Evolutionary conservation across 148 eudicot species (phyloP), one percentile per base, ranked within the genome.

Genomic region (Fagopyrum esculentum): DNA sequence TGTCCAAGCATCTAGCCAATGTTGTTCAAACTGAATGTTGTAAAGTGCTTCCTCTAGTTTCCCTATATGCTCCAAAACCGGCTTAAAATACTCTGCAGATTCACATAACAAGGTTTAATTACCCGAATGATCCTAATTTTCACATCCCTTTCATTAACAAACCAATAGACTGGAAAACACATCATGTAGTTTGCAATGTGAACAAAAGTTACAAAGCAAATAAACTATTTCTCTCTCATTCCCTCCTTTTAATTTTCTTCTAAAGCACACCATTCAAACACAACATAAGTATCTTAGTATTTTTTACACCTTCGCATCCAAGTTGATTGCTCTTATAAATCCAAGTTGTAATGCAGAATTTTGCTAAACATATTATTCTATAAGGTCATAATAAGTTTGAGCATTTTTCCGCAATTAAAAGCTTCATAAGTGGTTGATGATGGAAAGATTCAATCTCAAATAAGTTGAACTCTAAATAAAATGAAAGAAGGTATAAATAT

Each of bases 1-100:
- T 48, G 97, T 91, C 80, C 90, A 92, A 66, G 98, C 98, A 79
- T 89, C 90, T 3, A 94, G 84, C 96, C 93, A 94, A 74, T 94
- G 97, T 86, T 94, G 98, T 82, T 92, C 98, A 81, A 89, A 94
- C 85, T 89, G 97, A 78, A 94, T 89, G 81, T 89, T 87, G 87
- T 94, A 87, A 51, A 94, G 81, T 83, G 97, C 93, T 79, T 94
- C 90, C 72, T 86, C 89, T 74, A 94, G 75, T 81, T 92, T 94
- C 13, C 85, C 84, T 50, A 94, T 94, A 75, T 89, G 93, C 75
- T 94, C 96, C 59, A 90, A 75, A 49, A 94, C 76, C 16, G 98
- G 97, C 71, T 86, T 87, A 56, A 94, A 86, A 84, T 94, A 97
- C 83, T 91, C 98, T 94, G 90, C 81, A 77, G 48, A 75, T 11